Conservation (phyloP, 1,284 basidiomycete genomes). For the Puccinia coronata region DNA sequence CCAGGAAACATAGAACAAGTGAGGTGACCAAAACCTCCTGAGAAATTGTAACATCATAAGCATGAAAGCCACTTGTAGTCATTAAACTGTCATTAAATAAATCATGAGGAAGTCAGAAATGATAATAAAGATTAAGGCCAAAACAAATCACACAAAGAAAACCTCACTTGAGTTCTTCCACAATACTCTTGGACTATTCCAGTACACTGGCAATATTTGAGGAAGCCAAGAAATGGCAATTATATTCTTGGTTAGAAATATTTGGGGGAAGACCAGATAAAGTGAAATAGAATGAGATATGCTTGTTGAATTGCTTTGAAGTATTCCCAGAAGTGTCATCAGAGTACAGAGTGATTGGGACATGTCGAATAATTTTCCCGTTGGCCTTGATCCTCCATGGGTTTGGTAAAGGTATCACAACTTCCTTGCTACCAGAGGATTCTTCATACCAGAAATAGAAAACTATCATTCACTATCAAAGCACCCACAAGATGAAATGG, state of each 20-base stretch:
- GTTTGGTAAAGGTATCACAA: slow-evolving; percentile 19
- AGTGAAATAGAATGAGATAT: no score
- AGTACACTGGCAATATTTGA: background rate
- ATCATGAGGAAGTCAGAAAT: background rate
- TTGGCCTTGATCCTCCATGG: slow-evolving; percentile 21
- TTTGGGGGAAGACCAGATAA: no score
- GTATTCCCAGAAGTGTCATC: no score
- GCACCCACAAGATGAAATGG: background rate
- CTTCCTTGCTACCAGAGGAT: no score
- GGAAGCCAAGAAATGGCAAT: background rate
- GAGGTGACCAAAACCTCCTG: background rate
- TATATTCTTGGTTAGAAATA: background rate
- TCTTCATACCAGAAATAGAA: no score
- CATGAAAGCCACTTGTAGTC: background rate
- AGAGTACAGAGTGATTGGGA: slow-evolving; percentile 61
- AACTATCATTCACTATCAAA: background rate
- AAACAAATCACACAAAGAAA: background rate
- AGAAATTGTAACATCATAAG: background rate
- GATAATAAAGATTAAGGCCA: background rate
- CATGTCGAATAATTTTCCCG: slow-evolving; percentile 42
- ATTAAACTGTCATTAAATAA: background rate
- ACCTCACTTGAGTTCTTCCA: slow-evolving; percentile 60
- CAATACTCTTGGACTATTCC: background rate
- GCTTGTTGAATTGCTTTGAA: no score
- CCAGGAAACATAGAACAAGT: background rate